A percentile compares a stretch with the other conserved stretches of the same genome.
phyloP scores from a whole-genome alignment of 225 moss, liverwort and hornwort genomes.

The Pseudoscleropodium purum region DNA sequence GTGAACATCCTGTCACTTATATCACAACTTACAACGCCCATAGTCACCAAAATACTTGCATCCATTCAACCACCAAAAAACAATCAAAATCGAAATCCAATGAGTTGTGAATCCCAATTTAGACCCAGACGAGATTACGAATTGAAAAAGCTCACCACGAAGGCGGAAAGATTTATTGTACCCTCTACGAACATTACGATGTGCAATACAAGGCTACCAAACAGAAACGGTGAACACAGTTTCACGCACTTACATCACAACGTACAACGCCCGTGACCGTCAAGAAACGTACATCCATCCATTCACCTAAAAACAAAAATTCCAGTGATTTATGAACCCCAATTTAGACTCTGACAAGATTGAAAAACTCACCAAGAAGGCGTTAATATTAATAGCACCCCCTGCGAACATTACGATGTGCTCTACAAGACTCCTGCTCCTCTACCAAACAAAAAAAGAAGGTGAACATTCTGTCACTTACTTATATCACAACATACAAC shows the following conservation, averaged over 20 bases:
- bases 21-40: no score
- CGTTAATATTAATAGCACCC: background rate
- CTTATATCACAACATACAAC: constrained; percentile 12
- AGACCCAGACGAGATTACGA: background rate
- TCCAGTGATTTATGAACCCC: background rate
- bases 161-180: background rate
- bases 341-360: background rate
- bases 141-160: background rate
- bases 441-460: background rate
- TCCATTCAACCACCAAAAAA: background rate
- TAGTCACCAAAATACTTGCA: background rate
- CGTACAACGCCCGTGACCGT: background rate
- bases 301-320: no score
- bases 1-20: no score
- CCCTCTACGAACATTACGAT: background rate
- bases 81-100: background rate
- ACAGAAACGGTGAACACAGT: background rate
- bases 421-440: background rate
- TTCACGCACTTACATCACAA: background rate
- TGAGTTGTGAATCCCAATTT: background rate
- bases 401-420: background rate
- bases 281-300: background rate
- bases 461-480: background rate
- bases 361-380: background rate
- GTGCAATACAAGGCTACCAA: background rate